Evolutionary conservation across 495 filamentous ascomycete species (phyloP), one percentile per base, ranked within the genome.

Genomic region (Penicillium verhagenii): DNA sequence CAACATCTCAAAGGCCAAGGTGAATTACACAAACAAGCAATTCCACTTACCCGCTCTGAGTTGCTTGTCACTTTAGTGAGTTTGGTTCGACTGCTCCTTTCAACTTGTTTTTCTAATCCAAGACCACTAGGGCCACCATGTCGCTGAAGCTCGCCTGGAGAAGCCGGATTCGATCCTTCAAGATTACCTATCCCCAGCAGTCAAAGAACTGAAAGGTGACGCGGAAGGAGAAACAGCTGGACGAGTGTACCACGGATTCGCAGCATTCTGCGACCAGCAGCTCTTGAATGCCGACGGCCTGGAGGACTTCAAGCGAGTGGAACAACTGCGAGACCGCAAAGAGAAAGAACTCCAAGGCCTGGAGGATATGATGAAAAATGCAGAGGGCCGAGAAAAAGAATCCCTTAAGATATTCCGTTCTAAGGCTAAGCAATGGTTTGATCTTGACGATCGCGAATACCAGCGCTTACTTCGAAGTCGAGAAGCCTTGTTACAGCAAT

Each of bases 191-290:
- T 81, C 84, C 25, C 86, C 87, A 6, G 92, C 94, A 2, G 85
- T 97, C 33, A 86, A 86, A 60, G 87, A 92, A 58, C 72, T 99
- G 25, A 84, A 79, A 63, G 85, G 82, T n/a, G 81, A 79, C 47
- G 79, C 67, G 2, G 80, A 86, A 35, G 86, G 89, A 8, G 79
- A 83, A 57, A 86, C 90, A 49, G 89, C 92, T 6, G 91, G 93
- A 6, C 80, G 88, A 60, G 95, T 97, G 8, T 97, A 89, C 60
- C 91, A 97, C 66, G 89, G 94, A 57, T 97, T 96, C 68, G 94
- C 94, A 49, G 82, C 83, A 49, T 99, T 97, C 62, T 99, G 94
- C 65, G 93, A 99, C 66, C 85, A 88, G 58, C 94, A 97, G 65
- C 75, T 97, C 11, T 85, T 95, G 54, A 93, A 91, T 64, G 81